Percentiles rank a stretch among this genome's conserved stretches.
Conservation (phyloP, 2,329 filamentous ascomycete species). For the Colletotrichum chrysophilum region DNA sequence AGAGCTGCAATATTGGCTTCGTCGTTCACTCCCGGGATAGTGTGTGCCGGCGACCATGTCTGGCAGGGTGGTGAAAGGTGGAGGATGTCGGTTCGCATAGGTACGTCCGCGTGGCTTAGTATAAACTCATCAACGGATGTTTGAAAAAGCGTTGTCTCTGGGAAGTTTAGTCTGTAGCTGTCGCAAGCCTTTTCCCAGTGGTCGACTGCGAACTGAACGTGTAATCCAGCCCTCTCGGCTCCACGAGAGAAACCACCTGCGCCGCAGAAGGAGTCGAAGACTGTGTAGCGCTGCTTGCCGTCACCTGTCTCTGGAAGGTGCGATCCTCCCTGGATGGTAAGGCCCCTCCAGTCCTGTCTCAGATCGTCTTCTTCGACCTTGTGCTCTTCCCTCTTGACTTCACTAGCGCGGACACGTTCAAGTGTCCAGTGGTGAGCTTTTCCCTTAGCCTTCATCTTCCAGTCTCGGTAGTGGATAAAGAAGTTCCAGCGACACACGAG, state of each 20-base stretch:
- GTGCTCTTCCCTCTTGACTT: constrained; percentile 34
- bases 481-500: constrained; percentile 61
- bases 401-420: constrained; percentile 32
- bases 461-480: constrained; percentile 35
- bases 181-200: constrained; percentile 58
- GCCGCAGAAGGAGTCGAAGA: constrained; percentile 76
- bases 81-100: constrained; percentile 65
- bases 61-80: constrained; percentile 83
- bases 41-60: constrained; percentile 76
- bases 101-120: constrained; percentile 25
- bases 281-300: constrained; percentile 60
- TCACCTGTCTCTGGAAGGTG: not conserved
- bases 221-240: constrained; percentile 61
- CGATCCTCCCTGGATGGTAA: constrained; percentile 43
- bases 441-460: constrained; percentile 19
- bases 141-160: constrained; percentile 50
- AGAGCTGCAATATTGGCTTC: constrained; percentile 70
- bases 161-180: constrained; percentile 67
- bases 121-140: constrained; percentile 57
- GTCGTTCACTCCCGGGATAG: constrained; percentile 60
- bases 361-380: constrained; percentile 33
- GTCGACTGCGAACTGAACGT: constrained; percentile 69
- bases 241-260: constrained; percentile 75
- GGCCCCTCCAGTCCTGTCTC: constrained; percentile 41
- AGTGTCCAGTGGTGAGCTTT: constrained; percentile 41